These are phyloP conservation scores for Fusarium continuum DNA, from an alignment of 2,329 filamentous ascomycete species.

Conservation along the genomic window DNA sequence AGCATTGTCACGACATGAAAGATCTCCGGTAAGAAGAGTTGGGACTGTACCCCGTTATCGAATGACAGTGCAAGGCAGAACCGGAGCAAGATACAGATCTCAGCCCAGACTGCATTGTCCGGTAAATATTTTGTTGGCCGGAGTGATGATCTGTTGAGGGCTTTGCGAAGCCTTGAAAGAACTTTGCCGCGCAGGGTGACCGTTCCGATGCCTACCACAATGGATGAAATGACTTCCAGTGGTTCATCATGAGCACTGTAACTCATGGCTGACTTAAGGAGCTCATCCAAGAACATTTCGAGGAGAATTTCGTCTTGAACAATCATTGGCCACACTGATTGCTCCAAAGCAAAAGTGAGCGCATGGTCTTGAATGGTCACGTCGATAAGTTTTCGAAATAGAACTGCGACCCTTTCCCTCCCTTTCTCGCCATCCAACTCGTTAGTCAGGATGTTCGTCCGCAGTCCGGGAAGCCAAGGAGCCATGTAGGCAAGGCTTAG, in stretches of 20 bases:
- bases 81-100: constrained; percentile 72
- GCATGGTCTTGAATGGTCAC: constrained; percentile 69
- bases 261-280: constrained; percentile 69
- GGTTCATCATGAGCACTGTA: constrained; percentile 67
- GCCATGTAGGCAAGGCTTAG: constrained; percentile 75
- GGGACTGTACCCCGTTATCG: constrained; percentile 72
- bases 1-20: constrained; percentile 78
- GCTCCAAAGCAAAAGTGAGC: constrained; percentile 68
- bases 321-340: constrained; percentile 72
- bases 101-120: constrained; percentile 74
- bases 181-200: constrained; percentile 72
- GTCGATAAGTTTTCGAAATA: constrained; percentile 74
- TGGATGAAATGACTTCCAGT: constrained; percentile 68
- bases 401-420: constrained; percentile 68
- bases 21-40: constrained; percentile 73
- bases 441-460: constrained; percentile 65
- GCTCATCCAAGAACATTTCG: constrained; percentile 73
- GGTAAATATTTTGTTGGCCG: constrained; percentile 71
- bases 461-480: constrained; percentile 71
- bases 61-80: constrained; percentile 74
- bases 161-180: constrained; percentile 71
- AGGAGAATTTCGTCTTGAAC: constrained; percentile 71
- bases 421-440: constrained; percentile 73
- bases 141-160: constrained; percentile 72
- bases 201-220: constrained; percentile 70